Percentiles rank a stretch among this genome's conserved stretches.
Conservation (phyloP, 2,329 filamentous ascomycete species). For the Fusarium sp. region DNA sequence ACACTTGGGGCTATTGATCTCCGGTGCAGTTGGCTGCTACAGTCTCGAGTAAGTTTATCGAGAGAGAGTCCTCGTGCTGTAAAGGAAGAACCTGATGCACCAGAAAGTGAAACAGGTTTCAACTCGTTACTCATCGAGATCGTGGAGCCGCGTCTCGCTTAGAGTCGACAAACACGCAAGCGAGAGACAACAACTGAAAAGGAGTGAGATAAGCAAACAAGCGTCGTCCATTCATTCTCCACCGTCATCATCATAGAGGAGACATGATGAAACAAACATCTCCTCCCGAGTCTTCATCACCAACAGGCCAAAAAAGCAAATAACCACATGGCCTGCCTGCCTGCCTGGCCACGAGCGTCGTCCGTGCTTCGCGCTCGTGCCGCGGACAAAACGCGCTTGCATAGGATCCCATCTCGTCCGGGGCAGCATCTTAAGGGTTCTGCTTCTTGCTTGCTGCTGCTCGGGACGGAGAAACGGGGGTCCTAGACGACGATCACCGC, state of each 20-base stretch:
- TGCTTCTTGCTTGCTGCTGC: not conserved
- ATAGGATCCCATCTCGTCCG: not conserved
- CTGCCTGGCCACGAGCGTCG: constrained; percentile 5
- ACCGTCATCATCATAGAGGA: constrained; percentile 7
- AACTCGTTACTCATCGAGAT: constrained; percentile 17
- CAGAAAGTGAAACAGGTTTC: constrained; percentile 20
- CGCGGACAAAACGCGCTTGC: constrained; percentile 20
- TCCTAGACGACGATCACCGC: constrained; percentile 37
- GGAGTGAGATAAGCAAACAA: constrained; percentile 9
- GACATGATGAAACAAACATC: constrained; percentile 30
- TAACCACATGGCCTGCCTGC: constrained; percentile 15
- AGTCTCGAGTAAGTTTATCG: not conserved
- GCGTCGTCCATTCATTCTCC: constrained; percentile 13
- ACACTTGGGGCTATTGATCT: constrained; percentile 1
- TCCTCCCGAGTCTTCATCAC: constrained; percentile 13
- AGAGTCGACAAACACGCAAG: constrained; percentile 8
- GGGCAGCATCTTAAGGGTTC: constrained; percentile 9
- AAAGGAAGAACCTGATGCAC: not conserved
- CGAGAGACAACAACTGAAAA: constrained; percentile 14
- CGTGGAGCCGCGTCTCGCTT: constrained; percentile 10
- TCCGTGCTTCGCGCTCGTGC: constrained; percentile 26
- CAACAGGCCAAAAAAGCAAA: constrained; percentile 6
- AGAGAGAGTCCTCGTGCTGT: not conserved
- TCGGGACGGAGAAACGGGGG: constrained; percentile 4
- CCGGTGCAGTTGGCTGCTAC: not conserved